These are phyloP conservation scores for Hypoxylon sp. DNA, from an alignment of 2,329 filamentous ascomycete genomes.

Conservation along the genomic window DNA sequence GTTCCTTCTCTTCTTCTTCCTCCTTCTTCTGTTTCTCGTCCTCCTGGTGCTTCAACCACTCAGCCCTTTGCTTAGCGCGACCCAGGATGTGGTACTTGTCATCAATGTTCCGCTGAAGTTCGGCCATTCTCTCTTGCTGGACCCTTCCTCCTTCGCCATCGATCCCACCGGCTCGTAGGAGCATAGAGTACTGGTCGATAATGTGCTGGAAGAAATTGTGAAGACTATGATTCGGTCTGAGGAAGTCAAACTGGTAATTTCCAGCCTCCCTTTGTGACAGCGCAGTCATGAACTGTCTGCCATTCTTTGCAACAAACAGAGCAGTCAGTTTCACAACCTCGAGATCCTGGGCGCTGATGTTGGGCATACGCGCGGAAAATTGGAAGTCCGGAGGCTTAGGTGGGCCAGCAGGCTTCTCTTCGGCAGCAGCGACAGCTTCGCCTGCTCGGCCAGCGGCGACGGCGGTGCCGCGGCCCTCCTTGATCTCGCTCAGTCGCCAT, in stretches of 20 bases:
- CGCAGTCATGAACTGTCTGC: slow-evolving; percentile 89
- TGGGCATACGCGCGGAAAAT: slow-evolving; percentile 97
- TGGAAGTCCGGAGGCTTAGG: slow-evolving; percentile 87
- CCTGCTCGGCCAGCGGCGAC: slow-evolving; percentile 80
- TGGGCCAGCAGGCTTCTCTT: slow-evolving; percentile 82
- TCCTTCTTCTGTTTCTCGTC: slow-evolving; percentile 89
- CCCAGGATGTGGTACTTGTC: slow-evolving; percentile 85
- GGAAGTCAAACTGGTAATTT: slow-evolving; percentile 96
- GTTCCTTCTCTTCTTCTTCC: slow-evolving; percentile 86
- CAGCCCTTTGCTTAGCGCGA: slow-evolving; percentile 85
- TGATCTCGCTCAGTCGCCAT: slow-evolving; percentile 91
- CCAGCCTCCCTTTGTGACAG: slow-evolving; percentile 88
- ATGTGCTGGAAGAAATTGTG: slow-evolving; percentile 95
- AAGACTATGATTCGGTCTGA: slow-evolving; percentile 93
- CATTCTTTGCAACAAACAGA: slow-evolving; percentile 92
- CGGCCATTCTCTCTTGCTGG: slow-evolving; percentile 77
- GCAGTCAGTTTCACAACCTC: slow-evolving; percentile 82
- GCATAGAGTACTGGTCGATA: slow-evolving; percentile 90
- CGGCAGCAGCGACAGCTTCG: slow-evolving; percentile 67
- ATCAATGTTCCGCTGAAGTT: slow-evolving; percentile 79
- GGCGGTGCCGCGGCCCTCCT: slow-evolving; percentile 82
- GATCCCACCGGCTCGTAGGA: slow-evolving; percentile 76
- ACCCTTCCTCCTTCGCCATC: slow-evolving; percentile 75
- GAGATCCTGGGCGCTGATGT: slow-evolving; percentile 94
- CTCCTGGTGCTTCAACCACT: slow-evolving; percentile 88